Evolutionary conservation across 176 grass and related monocot species (phyloP), one percentile per base, ranked within the genome.

Genomic region (Miscanthus lutarioriparius): DNA sequence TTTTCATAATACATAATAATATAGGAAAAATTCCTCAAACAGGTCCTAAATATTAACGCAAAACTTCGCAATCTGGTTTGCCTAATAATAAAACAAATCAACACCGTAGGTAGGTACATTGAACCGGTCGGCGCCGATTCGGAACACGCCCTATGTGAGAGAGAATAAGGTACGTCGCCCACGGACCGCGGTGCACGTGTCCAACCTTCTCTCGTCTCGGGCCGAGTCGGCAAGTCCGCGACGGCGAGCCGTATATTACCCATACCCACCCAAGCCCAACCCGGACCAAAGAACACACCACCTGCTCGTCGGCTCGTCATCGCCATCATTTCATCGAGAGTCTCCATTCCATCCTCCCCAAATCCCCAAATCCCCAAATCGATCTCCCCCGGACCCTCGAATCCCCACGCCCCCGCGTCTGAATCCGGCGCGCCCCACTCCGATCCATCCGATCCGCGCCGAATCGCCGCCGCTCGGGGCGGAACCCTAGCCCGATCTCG

Each of bases 391-490:
- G 5, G 2, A 54, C 0, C 77, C 53, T 11, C 71, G 13, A 82
- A 75, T 65, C 69, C 68, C 51, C 2, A 4, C 71, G 10, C 39
- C 78, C 33, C 41, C 53, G 33, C 70, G 23, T 4, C 66, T 74
- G 30, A 80, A 75, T 80, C 84, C 68, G 80, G 47, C 84, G 64
- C 25, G 15, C 79, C 27, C 43, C 36, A 59, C 19, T 41, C 76
- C 53, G 78, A 91, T 82, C 90, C 74, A 76, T 25, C 38, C 82
- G 76, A 77, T 77, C 79, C 67, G 23, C 3, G 48, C 82, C 6
- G 47, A 84, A 79, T 88, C 79, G 72, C 47, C 64, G 43, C 71
- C 40, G 37, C 71, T 40, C 8, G 69, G 6, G 25, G n/a, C 11
- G n/a, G 20, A 94, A 84, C 80, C 61, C 83, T 67, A 82, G 20